Evolutionary conservation across 202 grass and related monocot species (phyloP), one percentile per base, ranked within the genome.

Genomic region (Schoenoplectus tabernaemontani): DNA sequence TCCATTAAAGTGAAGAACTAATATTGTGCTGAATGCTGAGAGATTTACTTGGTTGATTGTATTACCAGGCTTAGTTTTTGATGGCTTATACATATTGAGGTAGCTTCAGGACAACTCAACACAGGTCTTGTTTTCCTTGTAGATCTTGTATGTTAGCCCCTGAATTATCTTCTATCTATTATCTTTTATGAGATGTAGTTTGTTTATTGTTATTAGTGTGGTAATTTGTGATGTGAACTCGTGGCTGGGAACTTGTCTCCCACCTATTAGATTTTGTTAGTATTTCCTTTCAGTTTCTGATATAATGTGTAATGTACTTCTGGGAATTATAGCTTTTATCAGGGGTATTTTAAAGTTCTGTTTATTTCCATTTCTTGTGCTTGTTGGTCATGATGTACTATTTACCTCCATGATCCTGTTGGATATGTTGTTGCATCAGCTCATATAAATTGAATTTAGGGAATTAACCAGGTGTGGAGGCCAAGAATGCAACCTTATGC

Each of bases 141-240:
- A 70, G 41, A 51, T 53, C 46, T 74, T 74, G 24, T 53, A 75
- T 75, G 71, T 37, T 75, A 56, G 47, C 71, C 71, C 71, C 70
- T 36, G 71, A 75, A 56, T 75, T 37, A 56, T 75, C 47, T 34
- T 71, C 28, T n/a, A n/a, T 67, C n/a, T 33, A 24, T 73, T 73
- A 17, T 15, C 1, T 3, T 75, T 36, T 54, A 48, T 75, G 33
- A 75, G 28, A 56, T 34, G 28, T 56, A 56, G 71, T 37, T 19
- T 74, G 24, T 53, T 74, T 74, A 42, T 71, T 48, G 39, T 72
- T 28, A 75, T 75, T 56, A 54, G 46, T 3, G 22, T 72, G 68
- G 48, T 72, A 50, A 9, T 30, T 72, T 72, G 42, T 71, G 47
- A 9, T 0, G 15, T 75, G 71, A 19, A 33, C 26, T 60, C 12